phyloP scores from a whole-genome alignment of 352 stramenopile genomes.

The Blastocystis sp. region DNA sequence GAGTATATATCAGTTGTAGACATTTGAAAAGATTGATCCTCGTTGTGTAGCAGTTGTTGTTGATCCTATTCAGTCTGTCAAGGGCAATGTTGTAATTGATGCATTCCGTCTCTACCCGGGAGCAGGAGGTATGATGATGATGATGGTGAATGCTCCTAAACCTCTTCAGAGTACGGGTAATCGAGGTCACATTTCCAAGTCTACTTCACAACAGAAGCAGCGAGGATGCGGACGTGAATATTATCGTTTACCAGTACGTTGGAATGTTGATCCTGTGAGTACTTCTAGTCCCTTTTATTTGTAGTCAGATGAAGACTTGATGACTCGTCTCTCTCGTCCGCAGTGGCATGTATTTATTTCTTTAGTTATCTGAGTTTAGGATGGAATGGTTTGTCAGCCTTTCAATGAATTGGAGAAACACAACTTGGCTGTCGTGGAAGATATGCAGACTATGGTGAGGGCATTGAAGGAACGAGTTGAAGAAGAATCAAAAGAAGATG shows the following conservation, averaged over 20 bases:
- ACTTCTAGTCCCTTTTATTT: neutral
- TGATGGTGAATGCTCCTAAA: neutral
- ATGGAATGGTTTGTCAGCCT: constrained; percentile 38
- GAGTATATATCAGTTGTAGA: constrained; percentile 71
- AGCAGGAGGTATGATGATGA: neutral
- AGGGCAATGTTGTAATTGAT: constrained; percentile 99
- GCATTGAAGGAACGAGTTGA: constrained; percentile 45
- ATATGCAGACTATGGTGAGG: constrained; percentile 17
- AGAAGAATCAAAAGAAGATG: constrained; percentile 2
- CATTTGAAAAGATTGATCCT: constrained; percentile 95
- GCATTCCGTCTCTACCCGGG: constrained; percentile 82
- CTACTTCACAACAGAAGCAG: constrained; percentile 56
- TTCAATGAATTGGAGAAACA: neutral
- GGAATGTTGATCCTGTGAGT: constrained; percentile 54
- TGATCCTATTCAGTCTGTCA: constrained; percentile 97
- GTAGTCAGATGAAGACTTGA: constrained; percentile 35
- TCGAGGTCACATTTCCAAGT: constrained; percentile 39
- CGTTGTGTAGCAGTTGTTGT: constrained; percentile 96
- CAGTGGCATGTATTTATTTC: constrained; percentile 23
- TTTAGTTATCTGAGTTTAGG: neutral
- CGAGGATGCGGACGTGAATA: constrained; percentile 54
- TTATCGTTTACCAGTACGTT: constrained; percentile 50
- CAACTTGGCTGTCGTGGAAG: neutral
- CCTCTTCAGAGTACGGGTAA: constrained; percentile 61
- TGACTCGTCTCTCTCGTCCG: constrained; percentile 30